Evolutionary conservation across 345 rosid genomes (phyloP), one percentile per base, ranked within the genome.

Genomic region (Lepidium africanum): DNA sequence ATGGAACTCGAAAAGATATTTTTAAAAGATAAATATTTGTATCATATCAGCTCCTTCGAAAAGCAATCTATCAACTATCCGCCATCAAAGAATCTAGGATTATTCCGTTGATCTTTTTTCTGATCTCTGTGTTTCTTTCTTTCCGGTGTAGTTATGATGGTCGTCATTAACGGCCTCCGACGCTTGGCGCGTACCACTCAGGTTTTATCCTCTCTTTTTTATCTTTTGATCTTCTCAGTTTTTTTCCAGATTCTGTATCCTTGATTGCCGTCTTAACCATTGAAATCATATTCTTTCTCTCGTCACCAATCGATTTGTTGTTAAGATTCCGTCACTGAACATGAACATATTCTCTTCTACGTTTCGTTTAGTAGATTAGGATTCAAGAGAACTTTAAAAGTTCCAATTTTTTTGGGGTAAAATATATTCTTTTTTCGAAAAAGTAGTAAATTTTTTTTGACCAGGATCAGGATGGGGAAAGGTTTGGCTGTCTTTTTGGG

Each of bases 121-220:
- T 36, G 2, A 19, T 43, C 61, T 38, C 32, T 65, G 10, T 13
- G 23, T 41, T 51, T 25, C 73, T 25, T 30, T 21, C 48, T 14
- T 27, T 33, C 27, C 50, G 11, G 14, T 5, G 12, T 27, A 6
- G n/a, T 15, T 27, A 17, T 50, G 27, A 76, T 76, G 79, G 64
- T 64, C 7, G 21, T 65, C 5, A 38, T 65, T 40, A 71, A 71
- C 33, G 45, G 58, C 30, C 73, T 76, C 65, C 72, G 71, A 1
- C 76, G 80, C 55, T 66, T 67, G 41, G 47, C 80, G 2, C 80
- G 63, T 35, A 59, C 40, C 46, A 58, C 76, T 47, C 73, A 76
- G 80, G 79, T 74, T 25, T 23, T 25, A 14, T 48, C 35, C 7
- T 32, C 42, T 8, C 36, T 13, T 43, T 41, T 51, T 27, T 7